These are phyloP conservation scores for Sarcomyxa edulis DNA, from an alignment of 768 basidiomycete genomes.

Conservation along the genomic window DNA sequence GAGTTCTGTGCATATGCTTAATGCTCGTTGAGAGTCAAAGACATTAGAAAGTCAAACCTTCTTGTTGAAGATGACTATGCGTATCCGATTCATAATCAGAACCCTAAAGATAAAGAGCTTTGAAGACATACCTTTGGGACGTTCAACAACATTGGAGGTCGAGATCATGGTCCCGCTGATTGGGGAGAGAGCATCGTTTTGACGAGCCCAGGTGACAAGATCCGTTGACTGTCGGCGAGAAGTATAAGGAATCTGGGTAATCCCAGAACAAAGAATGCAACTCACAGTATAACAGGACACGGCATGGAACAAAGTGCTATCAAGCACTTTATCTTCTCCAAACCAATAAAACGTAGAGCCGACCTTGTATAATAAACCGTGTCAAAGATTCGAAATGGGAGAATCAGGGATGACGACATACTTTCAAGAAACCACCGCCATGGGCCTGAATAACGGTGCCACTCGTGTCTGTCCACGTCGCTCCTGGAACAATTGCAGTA, in stretches of 20 bases:
- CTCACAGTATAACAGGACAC: conserved; percentile 54
- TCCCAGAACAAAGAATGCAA: background rate
- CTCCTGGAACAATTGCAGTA: conserved; percentile 54
- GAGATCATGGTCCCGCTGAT: conserved; percentile 52
- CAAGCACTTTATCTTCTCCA: conserved; percentile 57
- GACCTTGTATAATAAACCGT: conserved; percentile 26
- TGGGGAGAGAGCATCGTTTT: conserved; percentile 53
- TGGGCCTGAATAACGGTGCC: conserved; percentile 62
- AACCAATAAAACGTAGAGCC: conserved; percentile 55
- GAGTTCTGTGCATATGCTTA: conserved; percentile 32
- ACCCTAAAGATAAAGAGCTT: background rate
- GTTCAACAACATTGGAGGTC: conserved; percentile 51
- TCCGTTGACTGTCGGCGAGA: conserved; percentile 41
- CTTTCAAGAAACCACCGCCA: conserved; percentile 55
- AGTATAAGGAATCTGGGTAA: too few relatives aligned
- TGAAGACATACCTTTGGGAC: conserved; percentile 47
- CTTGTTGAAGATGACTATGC: conserved; percentile 47
- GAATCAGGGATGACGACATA: conserved; percentile 10
- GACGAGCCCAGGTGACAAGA: conserved; percentile 48
- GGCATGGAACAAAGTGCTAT: conserved; percentile 49
- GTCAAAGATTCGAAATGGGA: background rate
- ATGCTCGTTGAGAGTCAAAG: background rate
- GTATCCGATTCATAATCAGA: background rate
- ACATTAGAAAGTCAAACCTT: conserved; percentile 23
- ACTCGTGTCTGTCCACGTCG: conserved; percentile 56